phyloP scores from a whole-genome alignment of 1,284 basidiomycete genomes.

The Veloboletus limbatus region DNA sequence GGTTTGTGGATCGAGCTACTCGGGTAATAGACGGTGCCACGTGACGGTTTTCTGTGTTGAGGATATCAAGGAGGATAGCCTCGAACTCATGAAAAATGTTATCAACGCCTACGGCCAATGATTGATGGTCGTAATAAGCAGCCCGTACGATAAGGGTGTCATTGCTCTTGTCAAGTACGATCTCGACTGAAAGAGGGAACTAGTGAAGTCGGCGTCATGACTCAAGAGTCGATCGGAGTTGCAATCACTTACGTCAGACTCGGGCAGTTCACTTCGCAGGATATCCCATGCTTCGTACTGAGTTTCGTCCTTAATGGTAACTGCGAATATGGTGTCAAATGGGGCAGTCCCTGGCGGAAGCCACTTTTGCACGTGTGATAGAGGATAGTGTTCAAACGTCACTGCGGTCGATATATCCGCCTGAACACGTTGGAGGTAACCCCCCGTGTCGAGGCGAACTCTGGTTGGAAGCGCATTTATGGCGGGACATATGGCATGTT shows the following conservation, averaged over 20 bases:
- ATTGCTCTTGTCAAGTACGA: conserved; percentile 36
- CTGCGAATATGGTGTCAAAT: conserved; percentile 47
- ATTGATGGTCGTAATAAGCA: conserved; percentile 18
- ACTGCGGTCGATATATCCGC: conserved; percentile 37
- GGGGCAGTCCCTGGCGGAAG: conserved; percentile 37
- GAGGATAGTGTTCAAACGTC: conserved; percentile 43
- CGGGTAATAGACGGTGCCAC: background rate
- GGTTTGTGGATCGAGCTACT: background rate
- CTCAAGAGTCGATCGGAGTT: conserved; percentile 1
- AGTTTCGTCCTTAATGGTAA: conserved; percentile 37
- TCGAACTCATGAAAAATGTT: conserved; percentile 23
- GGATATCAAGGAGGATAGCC: conserved; percentile 15
- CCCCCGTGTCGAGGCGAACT: conserved; percentile 32
- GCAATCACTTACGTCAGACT: conserved; percentile 41
- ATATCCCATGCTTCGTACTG: conserved; percentile 29
- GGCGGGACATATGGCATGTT: conserved; percentile 40
- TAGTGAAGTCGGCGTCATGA: conserved; percentile 25
- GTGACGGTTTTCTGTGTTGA: conserved; percentile 1
- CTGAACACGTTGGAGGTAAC: conserved; percentile 38
- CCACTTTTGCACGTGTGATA: conserved; percentile 48
- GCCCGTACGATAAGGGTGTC: conserved; percentile 14
- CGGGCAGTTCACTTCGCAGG: conserved; percentile 40
- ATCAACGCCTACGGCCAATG: conserved; percentile 10
- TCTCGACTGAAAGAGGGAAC: conserved; percentile 47
- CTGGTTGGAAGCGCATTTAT: conserved; percentile 45